phyloP scores from a whole-genome alignment of 305 asterid species.

The Caryopteris hybrid region DNA sequence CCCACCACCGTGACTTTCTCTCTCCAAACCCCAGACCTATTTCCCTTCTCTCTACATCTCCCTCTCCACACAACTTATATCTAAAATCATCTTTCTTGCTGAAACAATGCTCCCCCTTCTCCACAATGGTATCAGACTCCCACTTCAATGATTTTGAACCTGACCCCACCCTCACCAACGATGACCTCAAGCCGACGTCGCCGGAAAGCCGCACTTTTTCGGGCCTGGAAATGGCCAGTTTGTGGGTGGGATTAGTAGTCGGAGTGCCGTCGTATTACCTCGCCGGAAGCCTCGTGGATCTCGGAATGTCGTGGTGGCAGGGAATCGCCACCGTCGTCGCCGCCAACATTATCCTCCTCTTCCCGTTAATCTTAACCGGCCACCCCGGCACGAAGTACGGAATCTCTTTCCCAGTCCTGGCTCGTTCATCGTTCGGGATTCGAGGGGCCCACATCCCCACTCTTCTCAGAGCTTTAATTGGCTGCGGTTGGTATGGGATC shows the following conservation, averaged over 20 bases:
- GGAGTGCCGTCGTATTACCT: slow-evolving; percentile 85
- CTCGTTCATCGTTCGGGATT: slow-evolving; percentile 70
- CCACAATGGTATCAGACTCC: slow-evolving; percentile 41
- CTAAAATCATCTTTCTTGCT: background rate
- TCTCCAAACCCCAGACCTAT: slow-evolving; percentile 19
- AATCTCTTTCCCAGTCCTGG: slow-evolving; percentile 79
- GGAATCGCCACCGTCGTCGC: slow-evolving; percentile 80
- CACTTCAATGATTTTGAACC: slow-evolving; percentile 28
- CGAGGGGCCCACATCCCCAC: slow-evolving; percentile 86
- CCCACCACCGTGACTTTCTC: slow-evolving; percentile 12
- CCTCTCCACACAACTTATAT: slow-evolving; percentile 4
- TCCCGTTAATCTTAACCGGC: slow-evolving; percentile 71
- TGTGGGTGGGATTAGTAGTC: slow-evolving; percentile 86
- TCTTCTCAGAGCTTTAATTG: slow-evolving; percentile 64
- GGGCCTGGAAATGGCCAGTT: slow-evolving; percentile 67
- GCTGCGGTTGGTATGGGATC: slow-evolving; percentile 96
- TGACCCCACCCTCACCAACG: slow-evolving; percentile 62
- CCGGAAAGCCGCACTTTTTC: slow-evolving; percentile 49
- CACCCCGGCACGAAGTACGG: slow-evolving; percentile 79
- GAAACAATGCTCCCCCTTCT: background rate
- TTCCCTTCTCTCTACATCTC: background rate
- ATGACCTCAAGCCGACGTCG: slow-evolving; percentile 71
- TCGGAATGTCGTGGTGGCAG: slow-evolving; percentile 99
- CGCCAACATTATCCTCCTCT: slow-evolving; percentile 55
- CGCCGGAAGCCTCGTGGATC: slow-evolving; percentile 89